Base-by-base conservation (phyloP, 2,329 filamentous ascomycete species). In the Colletotrichum sojae region DNA sequence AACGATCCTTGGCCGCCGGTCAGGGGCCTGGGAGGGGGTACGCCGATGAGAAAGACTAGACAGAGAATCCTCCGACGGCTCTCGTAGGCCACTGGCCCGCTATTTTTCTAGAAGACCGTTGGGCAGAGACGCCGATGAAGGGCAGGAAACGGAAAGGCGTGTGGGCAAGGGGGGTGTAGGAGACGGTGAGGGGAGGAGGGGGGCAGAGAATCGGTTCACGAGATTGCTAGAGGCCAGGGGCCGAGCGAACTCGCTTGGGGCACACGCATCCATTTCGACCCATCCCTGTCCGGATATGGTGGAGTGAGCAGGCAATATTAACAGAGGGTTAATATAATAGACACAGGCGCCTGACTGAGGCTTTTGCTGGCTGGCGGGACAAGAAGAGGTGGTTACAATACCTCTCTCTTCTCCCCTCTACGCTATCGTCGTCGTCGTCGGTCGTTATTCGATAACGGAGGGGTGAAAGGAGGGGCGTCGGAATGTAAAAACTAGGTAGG, bases 71-170 rank as follows among this genome's bases (percentile, higher is more conserved):
- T 84, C 82, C 82, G 82, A 83, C 73, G 73, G 73, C 74, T 77
- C 77, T 79, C 73, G 76, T 74, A 74, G 74, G 74, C 72, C 72
- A 74, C 69, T 73, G 83, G 75, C 80, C 83, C 83, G 80, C 80
- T 81, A 78, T 79, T 81, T 69, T 81, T 82, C 78, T 81, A 81
- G 78, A 83, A 81, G 78, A 78, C 80, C 81, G 82, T 84, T 84
- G 81, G 82, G 77, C 76, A 80, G 79, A 81, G 75, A 75, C 78
- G 78, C 76, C 78, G 77, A 79, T 76, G 73, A 71, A 76, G 71
- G 9, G 74, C 69, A 79, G 74, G 65, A 76, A 82, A 76, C 63
- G 80, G 81, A 78, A 82, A 81, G 78, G 81, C 77, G 78, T 76
- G 76, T 57, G 27, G 67, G 71, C 74, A 69, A 76, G 71, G 68